These are phyloP conservation scores for Tylopilus cervinicoccineus DNA, from an alignment of 768 basidiomycete genomes.

Conservation along the genomic window DNA sequence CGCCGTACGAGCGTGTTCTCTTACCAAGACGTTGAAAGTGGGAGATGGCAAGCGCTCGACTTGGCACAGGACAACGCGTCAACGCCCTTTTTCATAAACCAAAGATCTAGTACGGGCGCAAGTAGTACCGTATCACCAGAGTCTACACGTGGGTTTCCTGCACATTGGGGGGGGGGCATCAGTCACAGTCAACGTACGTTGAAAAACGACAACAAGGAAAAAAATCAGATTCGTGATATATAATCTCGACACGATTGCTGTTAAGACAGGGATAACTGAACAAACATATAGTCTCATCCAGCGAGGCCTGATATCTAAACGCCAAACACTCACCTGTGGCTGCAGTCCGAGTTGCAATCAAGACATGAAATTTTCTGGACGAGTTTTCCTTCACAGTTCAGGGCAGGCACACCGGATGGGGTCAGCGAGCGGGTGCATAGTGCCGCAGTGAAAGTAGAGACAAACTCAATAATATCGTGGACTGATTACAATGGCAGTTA, in stretches of 20 bases:
- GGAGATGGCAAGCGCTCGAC: too few relatives aligned
- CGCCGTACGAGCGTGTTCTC: not conserved
- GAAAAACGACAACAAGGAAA: not conserved
- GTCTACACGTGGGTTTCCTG: not conserved
- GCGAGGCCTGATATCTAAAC: not conserved
- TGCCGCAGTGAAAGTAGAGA: too few relatives aligned
- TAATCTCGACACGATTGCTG: slow-evolving; percentile 19
- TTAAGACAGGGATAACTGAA: slow-evolving; percentile 34
- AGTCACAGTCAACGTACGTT: not conserved
- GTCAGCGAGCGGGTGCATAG: too few relatives aligned
- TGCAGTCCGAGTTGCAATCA: not conserved
- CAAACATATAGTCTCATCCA: slow-evolving; percentile 19
- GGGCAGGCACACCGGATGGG: not conserved
- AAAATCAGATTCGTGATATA: not conserved
- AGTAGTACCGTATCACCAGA: too few relatives aligned
- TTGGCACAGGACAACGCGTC: too few relatives aligned
- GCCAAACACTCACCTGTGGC: not conserved
- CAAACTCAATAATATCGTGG: too few relatives aligned
- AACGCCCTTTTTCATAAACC: too few relatives aligned
- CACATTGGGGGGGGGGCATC: not conserved
- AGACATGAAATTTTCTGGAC: too few relatives aligned
- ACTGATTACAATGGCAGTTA: not conserved
- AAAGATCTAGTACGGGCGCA: too few relatives aligned
- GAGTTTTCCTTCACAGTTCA: not conserved
- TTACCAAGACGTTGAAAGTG: too few relatives aligned